Evolutionary conservation across 257 asterid species (phyloP), one percentile per base, ranked within the genome.

Genomic region (Salvia rosmarinus): DNA sequence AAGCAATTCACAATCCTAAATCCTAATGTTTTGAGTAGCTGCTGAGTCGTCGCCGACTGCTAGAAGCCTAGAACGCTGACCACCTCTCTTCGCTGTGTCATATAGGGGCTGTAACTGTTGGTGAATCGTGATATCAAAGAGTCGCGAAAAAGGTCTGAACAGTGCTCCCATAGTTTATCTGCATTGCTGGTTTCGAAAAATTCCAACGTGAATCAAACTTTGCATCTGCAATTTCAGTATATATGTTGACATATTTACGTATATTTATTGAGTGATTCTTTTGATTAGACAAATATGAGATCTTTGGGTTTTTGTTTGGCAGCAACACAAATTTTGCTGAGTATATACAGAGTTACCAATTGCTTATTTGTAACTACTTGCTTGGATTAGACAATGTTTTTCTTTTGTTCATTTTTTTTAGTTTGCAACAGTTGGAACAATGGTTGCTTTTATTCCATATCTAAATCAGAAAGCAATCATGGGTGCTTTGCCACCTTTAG

Each of bases 231-330:
- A 69, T 62, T 77, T 37, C 52, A 65, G 77, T 70, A 74, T 39
- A 62, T 64, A 35, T 75, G 63, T 75, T 83, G 77, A 1, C 30
- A 25, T 25, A 25, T 25, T 25, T 25, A 25, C 30, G 30, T 25
- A 25, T 25, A 25, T 25, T 25, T 25, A 25, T 25, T 68, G 83
- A 78, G 82, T 75, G 72, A 77, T 77, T 74, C 79, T 74, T 60
- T 56, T 39, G 78, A 75, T 25, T 63, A 62, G 68, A 66, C 8
- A n/a, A 72, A 57, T 19, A 23, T 66, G 40, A 44, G 42, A 32
- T 44, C 58, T 25, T 54, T 59, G 75, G 67, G 67, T 20, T 60
- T 64, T 55, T 54, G 75, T 39, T 77, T 56, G 75, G 72, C 55
- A 51, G 34, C 5, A n/a, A 35, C 39, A 72, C 32, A 64, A 60